Percentiles rank a stretch among this genome's conserved stretches.
Conservation (phyloP, 2,329 filamentous ascomycete species). For the Colletotrichum godetiae region DNA sequence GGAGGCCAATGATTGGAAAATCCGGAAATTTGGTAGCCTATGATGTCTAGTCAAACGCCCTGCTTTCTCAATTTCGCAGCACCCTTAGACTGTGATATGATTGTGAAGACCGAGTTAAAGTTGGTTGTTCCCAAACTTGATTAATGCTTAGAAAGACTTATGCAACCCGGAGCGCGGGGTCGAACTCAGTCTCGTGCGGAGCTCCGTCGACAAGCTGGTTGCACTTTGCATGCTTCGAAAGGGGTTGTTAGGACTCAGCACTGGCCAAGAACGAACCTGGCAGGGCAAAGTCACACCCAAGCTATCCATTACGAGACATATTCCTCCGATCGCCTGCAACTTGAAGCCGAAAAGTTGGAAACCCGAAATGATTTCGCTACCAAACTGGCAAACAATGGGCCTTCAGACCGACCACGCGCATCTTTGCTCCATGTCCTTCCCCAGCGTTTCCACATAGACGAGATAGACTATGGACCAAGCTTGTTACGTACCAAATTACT, state of each 20-base stretch:
- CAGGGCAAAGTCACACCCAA: not conserved
- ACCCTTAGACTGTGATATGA: no score
- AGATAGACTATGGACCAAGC: slow-evolving; percentile 32
- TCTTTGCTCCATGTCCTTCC: not conserved
- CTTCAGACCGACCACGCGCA: not conserved
- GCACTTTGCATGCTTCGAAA: not conserved
- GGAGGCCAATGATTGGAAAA: not conserved
- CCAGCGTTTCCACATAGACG: slow-evolving; percentile 20
- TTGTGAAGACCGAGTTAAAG: not conserved
- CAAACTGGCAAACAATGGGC: not conserved
- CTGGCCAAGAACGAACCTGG: not conserved
- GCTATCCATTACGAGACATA: not conserved
- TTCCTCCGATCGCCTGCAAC: not conserved
- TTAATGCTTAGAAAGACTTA: no score
- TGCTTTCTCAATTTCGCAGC: not conserved
- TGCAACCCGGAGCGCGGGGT: no score
- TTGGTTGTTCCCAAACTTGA: not conserved
- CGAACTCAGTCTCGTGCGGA: no score
- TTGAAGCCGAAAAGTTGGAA: not conserved
- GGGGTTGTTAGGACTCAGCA: not conserved
- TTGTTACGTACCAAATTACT: slow-evolving; percentile 1
- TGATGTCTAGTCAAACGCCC: not conserved
- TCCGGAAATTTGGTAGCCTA: fast-evolving
- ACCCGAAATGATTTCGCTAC: not conserved
- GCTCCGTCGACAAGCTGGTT: no score